Evolutionary conservation across 2,329 filamentous ascomycete species (phyloP).

Genomic region (Juglanconis sp.): DNA sequence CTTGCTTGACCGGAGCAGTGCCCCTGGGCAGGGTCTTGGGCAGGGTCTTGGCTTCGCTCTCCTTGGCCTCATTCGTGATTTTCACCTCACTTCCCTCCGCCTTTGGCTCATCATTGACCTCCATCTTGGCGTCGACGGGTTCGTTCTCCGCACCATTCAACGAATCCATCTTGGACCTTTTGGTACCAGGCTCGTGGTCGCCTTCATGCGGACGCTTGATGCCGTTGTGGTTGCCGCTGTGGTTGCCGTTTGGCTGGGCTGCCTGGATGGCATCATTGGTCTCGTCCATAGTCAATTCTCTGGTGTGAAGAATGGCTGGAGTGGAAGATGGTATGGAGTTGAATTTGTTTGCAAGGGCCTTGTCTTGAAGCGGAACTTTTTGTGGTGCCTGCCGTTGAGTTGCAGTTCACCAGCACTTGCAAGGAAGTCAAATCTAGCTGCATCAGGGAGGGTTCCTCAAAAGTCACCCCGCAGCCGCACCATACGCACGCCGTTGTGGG

Average conservation of each 20-base stretch:
- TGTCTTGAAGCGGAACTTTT: not conserved
- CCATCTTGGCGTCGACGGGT: conserved; percentile 6
- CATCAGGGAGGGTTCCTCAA: too few species aligned
- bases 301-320: not conserved
- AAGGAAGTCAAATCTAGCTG: too few species aligned
- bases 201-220: conserved; percentile 20
- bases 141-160: conserved; percentile 16
- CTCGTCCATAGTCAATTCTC: conserved; percentile 6
- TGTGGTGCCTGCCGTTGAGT: not conserved
- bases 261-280: not conserved
- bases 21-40: conserved; percentile 10
- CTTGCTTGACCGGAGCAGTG: conserved; percentile 65
- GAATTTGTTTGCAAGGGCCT: too few species aligned
- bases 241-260: conserved; percentile 15
- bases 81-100: not conserved
- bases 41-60: conserved; percentile 34
- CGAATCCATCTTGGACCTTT: conserved; percentile 55
- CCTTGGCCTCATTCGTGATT: conserved; percentile 37
- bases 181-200: conserved; percentile 37
- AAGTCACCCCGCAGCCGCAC: too few species aligned
- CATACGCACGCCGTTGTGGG: too few species aligned
- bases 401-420: too few species aligned
- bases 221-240: conserved; percentile 14
- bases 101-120: not conserved
- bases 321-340: not conserved